Conservation (phyloP, 495 filamentous ascomycete genomes). For the Penicillium roqueforti region DNA sequence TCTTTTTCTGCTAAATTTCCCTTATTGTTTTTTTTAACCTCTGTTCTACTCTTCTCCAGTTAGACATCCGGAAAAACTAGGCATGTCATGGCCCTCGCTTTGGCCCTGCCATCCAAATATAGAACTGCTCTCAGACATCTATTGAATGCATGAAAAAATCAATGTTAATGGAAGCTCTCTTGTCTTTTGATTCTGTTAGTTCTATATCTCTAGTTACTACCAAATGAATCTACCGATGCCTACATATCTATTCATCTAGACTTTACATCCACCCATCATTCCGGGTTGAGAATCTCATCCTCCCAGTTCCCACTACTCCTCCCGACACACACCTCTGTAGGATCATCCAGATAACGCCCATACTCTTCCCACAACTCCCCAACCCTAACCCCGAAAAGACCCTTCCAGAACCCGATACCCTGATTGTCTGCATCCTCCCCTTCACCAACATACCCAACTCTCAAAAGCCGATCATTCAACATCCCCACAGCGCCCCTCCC, state of each 20-base stretch:
- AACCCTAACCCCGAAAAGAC: conserved; percentile 60
- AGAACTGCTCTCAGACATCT: conserved; percentile 24
- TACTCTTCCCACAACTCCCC: conserved; percentile 75
- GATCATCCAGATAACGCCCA: conserved; percentile 37
- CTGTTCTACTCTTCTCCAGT: conserved; percentile 11
- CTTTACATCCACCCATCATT: conserved; percentile 1
- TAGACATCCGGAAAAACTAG: conserved; percentile 18
- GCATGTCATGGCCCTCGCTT: conserved; percentile 7
- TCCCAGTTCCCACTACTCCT: conserved; percentile 25
- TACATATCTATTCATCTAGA: not conserved
- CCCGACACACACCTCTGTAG: not conserved
- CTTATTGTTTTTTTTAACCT: conserved; percentile 10
- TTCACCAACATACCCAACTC: conserved; percentile 44
- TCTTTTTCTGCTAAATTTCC: conserved; percentile 27
- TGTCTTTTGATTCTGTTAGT: not conserved
- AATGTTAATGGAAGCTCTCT: not conserved
- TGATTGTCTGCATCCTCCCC: conserved; percentile 28
- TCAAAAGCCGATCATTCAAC: conserved; percentile 66
- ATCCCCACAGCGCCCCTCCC: conserved; percentile 66
- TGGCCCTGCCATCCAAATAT: conserved; percentile 20
- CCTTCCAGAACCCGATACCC: conserved; percentile 65
- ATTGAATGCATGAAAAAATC: conserved; percentile 25
- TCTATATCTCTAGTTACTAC: not conserved
- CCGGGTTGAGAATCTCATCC: conserved; percentile 27
- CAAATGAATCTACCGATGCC: not conserved